Evolutionary conservation across 2,329 filamentous ascomycete genomes (phyloP).

Genomic region (Simplicillium sp.): DNA sequence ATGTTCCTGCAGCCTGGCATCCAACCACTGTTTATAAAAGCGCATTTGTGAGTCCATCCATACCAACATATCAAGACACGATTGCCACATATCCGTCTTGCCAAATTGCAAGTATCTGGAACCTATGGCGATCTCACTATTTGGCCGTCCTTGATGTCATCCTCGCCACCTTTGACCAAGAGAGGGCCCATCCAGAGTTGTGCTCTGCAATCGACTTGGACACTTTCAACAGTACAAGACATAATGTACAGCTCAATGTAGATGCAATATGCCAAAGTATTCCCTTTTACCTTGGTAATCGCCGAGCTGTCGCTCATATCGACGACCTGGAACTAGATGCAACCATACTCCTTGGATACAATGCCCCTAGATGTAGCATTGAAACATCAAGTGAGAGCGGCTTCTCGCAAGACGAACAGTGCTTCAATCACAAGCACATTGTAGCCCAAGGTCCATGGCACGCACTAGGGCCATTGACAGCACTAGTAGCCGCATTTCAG

Average conservation of each 20-base stretch:
- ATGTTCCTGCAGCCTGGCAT: too few relatives aligned
- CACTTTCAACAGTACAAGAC: background rate
- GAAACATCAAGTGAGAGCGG: too few relatives aligned
- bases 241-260: too few relatives aligned
- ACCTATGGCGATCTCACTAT: slow-evolving; percentile 1
- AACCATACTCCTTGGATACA: background rate
- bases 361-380: too few relatives aligned
- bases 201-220: too few relatives aligned
- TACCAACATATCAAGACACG: background rate
- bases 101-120: slow-evolving; percentile 3
- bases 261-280: slow-evolving; percentile 3
- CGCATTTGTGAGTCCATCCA: too few relatives aligned
- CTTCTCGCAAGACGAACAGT: too few relatives aligned
- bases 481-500: too few relatives aligned
- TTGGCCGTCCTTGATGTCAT: background rate
- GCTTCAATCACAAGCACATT: too few relatives aligned
- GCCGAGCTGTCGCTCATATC: background rate
- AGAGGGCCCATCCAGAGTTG: background rate
- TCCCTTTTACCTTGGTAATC: slow-evolving; percentile 1
- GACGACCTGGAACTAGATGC: background rate
- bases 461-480: too few relatives aligned
- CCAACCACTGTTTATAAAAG: too few relatives aligned
- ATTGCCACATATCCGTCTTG: background rate
- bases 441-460: too few relatives aligned
- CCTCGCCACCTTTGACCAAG: background rate